Conservation (phyloP, 2,329 filamentous ascomycete species). For the Cordyceps farinosa region DNA sequence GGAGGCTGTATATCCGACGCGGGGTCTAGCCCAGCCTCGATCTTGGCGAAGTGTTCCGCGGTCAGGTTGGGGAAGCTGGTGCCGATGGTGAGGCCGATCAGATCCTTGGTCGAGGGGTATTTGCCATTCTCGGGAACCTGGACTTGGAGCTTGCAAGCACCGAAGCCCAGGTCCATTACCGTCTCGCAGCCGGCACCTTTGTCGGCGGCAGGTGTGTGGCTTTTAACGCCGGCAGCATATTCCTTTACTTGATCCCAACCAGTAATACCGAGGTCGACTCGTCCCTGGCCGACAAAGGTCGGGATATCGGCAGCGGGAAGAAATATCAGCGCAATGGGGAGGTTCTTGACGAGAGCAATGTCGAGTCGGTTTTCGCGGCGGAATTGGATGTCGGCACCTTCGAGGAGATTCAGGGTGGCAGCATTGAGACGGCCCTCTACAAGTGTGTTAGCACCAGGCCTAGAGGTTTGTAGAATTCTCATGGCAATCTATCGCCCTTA, state of each 20-base stretch:
- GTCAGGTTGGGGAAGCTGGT: slow-evolving; percentile 91
- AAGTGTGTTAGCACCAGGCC: slow-evolving; percentile 20
- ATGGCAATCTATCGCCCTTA: slow-evolving; percentile 42
- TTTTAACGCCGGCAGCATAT: slow-evolving; percentile 58
- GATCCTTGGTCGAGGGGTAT: slow-evolving; percentile 65
- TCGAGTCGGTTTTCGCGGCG: slow-evolving; percentile 91
- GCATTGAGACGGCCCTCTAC: slow-evolving; percentile 90
- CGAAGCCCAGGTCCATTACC: slow-evolving; percentile 87
- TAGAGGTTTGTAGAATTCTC: not conserved
- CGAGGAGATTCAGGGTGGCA: slow-evolving; percentile 81
- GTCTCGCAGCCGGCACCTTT: slow-evolving; percentile 68
- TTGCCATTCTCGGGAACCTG: slow-evolving; percentile 86
- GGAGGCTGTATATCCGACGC: slow-evolving; percentile 33
- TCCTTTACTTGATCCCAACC: slow-evolving; percentile 90
- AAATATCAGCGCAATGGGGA: slow-evolving; percentile 92
- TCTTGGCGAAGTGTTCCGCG: slow-evolving; percentile 73
- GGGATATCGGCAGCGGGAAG: slow-evolving; percentile 96
- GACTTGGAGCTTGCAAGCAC: slow-evolving; percentile 89
- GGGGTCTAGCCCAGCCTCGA: slow-evolving; percentile 59
- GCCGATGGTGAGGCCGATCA: slow-evolving; percentile 89
- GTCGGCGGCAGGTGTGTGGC: slow-evolving; percentile 44
- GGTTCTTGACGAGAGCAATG: slow-evolving; percentile 96
- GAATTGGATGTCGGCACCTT: slow-evolving; percentile 95
- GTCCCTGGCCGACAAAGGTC: slow-evolving; percentile 92
- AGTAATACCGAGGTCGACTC: slow-evolving; percentile 91